A percentile compares a stretch with the other conserved stretches of the same genome.
Conservation (phyloP, 257 asterid genomes). For the Verbascum thapsus region DNA sequence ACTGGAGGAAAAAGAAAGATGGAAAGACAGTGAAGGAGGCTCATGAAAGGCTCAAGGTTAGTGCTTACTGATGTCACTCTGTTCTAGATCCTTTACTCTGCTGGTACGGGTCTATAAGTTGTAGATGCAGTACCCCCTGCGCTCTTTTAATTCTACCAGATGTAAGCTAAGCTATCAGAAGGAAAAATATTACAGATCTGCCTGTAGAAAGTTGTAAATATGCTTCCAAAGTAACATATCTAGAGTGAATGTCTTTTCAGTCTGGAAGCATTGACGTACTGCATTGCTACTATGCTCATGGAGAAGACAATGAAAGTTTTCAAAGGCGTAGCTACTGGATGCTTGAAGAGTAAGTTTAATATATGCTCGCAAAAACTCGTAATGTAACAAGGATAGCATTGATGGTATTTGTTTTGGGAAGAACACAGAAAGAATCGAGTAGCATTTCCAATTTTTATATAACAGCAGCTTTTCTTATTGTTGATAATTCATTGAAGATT, state of each 20-base stretch:
- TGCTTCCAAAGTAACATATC: slow-evolving; percentile 29
- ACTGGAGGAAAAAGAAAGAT: slow-evolving; percentile 92
- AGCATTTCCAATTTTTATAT: slow-evolving; percentile 12
- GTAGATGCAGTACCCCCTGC: slow-evolving; percentile 22
- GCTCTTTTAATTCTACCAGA: slow-evolving; percentile 2
- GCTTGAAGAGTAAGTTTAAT: slow-evolving; percentile 86
- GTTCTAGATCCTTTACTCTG: slow-evolving; percentile 25
- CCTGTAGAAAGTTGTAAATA: slow-evolving; percentile 28
- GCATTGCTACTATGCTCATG: slow-evolving; percentile 98
- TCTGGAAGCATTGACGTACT: slow-evolving; percentile 85
- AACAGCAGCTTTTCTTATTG: background rate
- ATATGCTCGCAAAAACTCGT: slow-evolving; percentile 3
- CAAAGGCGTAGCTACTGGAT: slow-evolving; percentile 98
- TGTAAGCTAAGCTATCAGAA: slow-evolving; percentile 7
- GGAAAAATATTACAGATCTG: slow-evolving; percentile 13
- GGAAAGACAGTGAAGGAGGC: slow-evolving; percentile 96
- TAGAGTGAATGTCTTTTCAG: slow-evolving; percentile 46
- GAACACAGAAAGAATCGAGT: background rate
- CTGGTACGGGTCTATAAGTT: slow-evolving; percentile 12
- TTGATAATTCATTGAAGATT: slow-evolving; percentile 4
- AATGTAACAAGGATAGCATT: background rate
- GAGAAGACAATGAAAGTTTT: slow-evolving; percentile 78
- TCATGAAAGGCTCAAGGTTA: slow-evolving; percentile 94
- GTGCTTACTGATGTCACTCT: slow-evolving; percentile 21
- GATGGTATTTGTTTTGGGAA: slow-evolving; percentile 4